Evolutionary conservation across 2,329 filamentous ascomycete species (phyloP).

Genomic region (Lachnellula willkommii): DNA sequence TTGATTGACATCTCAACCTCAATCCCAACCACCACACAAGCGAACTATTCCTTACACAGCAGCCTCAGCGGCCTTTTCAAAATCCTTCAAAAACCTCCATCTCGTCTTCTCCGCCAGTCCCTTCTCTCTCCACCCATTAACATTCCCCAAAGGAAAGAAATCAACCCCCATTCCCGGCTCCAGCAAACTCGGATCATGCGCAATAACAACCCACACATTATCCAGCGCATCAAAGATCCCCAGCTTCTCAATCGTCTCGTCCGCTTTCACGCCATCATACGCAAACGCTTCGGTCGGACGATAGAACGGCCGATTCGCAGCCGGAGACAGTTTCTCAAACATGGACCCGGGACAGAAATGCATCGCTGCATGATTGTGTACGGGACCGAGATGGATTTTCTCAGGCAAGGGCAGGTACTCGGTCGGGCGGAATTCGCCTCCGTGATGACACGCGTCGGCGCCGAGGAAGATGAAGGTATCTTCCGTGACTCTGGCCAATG

Average conservation of each 20-base stretch:
- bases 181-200: conserved; percentile 41
- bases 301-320: conserved; percentile 1
- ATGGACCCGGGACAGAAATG: not conserved
- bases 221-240: conserved; percentile 40
- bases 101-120: conserved; percentile 30
- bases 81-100: conserved; percentile 14
- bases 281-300: not conserved
- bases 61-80: not conserved
- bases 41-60: no score
- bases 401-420: conserved; percentile 55
- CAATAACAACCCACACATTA: conserved; percentile 39
- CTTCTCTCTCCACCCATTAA: conserved; percentile 41
- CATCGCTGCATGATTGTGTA: not conserved
- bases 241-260: conserved; percentile 37
- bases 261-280: conserved; percentile 10
- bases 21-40: no score
- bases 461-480: conserved; percentile 44
- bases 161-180: conserved; percentile 30
- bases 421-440: conserved; percentile 37
- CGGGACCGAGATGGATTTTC: not conserved
- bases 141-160: conserved; percentile 11
- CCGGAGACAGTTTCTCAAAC: conserved; percentile 1
- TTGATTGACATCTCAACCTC: no score
- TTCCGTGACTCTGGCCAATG: conserved; percentile 39
- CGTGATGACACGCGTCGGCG: conserved; percentile 40